A percentile compares a stretch with the other conserved stretches of the same genome.
phyloP scores from a whole-genome alignment of 2,329 filamentous ascomycete species.

The Fusarium sp. region DNA sequence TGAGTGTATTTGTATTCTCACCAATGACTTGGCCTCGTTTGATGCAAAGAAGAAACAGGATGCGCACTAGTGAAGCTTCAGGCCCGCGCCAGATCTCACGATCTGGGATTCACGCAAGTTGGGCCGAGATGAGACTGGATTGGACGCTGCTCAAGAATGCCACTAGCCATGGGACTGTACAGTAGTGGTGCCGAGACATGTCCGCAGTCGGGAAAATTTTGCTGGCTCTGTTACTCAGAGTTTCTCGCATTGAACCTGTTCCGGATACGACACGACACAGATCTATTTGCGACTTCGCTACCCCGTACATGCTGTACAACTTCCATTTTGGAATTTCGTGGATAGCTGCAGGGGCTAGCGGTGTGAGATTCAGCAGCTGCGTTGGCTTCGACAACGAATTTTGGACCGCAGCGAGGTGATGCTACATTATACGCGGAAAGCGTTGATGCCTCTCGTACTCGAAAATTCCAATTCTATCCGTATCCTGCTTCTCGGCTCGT shows the following conservation, averaged over 20 bases:
- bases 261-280: conserved; percentile 4
- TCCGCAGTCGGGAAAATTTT: conserved; percentile 17
- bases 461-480: not conserved
- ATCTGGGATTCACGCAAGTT: conserved; percentile 39
- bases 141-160: conserved; percentile 15
- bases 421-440: not conserved
- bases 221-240: conserved; percentile 16
- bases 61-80: conserved; percentile 36
- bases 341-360: conserved; percentile 14
- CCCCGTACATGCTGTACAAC: conserved; percentile 22
- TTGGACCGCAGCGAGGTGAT: not conserved
- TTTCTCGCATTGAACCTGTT: conserved; percentile 7
- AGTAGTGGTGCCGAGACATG: conserved; percentile 38
- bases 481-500: not conserved
- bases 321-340: conserved; percentile 29
- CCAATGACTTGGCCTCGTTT: conserved; percentile 27
- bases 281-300: conserved; percentile 18
- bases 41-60: conserved; percentile 32
- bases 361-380: conserved; percentile 7
- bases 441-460: not conserved
- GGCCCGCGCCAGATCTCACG: conserved; percentile 36
- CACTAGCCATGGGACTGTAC: conserved; percentile 28
- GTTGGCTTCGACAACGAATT: conserved; percentile 8
- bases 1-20: conserved; percentile 12
- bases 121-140: conserved; percentile 32